Evolutionary conservation across 768 basidiomycete genomes (phyloP).

Genomic region (Rhizopogon sp.): DNA sequence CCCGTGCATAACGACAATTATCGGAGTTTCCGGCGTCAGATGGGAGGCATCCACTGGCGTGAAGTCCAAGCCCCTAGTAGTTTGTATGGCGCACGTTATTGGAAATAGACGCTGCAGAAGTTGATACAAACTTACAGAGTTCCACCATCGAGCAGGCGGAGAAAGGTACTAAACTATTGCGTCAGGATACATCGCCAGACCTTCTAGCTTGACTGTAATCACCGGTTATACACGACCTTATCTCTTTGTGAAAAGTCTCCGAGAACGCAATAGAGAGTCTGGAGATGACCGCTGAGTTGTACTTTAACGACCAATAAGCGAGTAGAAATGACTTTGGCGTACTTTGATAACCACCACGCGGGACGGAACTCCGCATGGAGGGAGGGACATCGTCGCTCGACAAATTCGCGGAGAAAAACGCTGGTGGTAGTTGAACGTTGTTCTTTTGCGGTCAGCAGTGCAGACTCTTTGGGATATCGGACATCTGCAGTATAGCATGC

Average conservation of each 20-base stretch:
- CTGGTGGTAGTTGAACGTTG: slow-evolving; percentile 4
- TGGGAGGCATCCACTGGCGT: slow-evolving; percentile 20
- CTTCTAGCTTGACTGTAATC: neutral
- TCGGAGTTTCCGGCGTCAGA: slow-evolving; percentile 20
- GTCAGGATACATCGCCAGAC: slow-evolving; percentile 7
- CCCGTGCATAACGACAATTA: slow-evolving; percentile 28
- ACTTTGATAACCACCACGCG: slow-evolving; percentile 31
- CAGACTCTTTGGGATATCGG: slow-evolving; percentile 15
- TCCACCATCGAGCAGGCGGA: slow-evolving; percentile 26
- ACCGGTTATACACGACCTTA: slow-evolving; percentile 26
- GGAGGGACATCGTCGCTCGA: slow-evolving; percentile 26
- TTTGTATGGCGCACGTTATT: neutral
- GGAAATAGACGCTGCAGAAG: neutral
- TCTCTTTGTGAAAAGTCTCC: slow-evolving; percentile 28
- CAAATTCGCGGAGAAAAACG: slow-evolving; percentile 23
- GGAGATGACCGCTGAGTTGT: slow-evolving; percentile 24
- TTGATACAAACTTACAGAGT: slow-evolving; percentile 22
- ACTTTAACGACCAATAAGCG: slow-evolving; percentile 10
- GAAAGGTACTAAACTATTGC: slow-evolving; percentile 15
- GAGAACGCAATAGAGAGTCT: slow-evolving; percentile 26
- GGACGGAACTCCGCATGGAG: slow-evolving; percentile 22
- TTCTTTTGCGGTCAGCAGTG: slow-evolving; percentile 14
- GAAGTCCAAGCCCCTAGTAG: slow-evolving; percentile 27
- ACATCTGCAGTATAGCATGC: slow-evolving; percentile 13
- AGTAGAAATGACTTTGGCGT: neutral